A percentile compares a stretch with the other conserved stretches of the same genome.
These are phyloP conservation scores for Schizophyllum commune DNA, from an alignment of 1,284 basidiomycete genomes.

Conservation along the genomic window DNA sequence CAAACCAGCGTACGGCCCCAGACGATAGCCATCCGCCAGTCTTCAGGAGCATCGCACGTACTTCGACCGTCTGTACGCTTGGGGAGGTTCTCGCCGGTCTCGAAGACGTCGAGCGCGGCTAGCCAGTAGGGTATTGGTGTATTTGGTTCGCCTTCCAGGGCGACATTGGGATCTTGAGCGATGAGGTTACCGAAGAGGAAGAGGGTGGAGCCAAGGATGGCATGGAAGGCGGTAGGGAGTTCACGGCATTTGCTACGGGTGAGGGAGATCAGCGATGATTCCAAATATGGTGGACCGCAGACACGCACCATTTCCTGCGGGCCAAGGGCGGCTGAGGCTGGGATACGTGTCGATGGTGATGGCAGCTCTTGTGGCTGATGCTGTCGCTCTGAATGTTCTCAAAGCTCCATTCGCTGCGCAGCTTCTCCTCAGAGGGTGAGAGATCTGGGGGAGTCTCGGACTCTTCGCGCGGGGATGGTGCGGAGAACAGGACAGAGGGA, in stretches of 20 bases:
- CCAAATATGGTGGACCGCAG: constrained; percentile 1
- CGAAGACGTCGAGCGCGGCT: constrained; percentile 57
- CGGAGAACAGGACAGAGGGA: constrained; percentile 40
- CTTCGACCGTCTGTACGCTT: constrained; percentile 28
- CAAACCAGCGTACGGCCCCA: constrained; percentile 58
- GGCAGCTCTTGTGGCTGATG: not conserved
- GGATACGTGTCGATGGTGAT: not conserved
- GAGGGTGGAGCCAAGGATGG: constrained; percentile 52
- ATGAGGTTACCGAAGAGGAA: constrained; percentile 56
- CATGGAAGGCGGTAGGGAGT: constrained; percentile 54
- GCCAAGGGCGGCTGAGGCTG: not conserved
- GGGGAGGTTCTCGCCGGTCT: constrained; percentile 54
- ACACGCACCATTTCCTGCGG: constrained; percentile 9
- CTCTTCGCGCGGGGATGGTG: not conserved
- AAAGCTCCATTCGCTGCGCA: not conserved
- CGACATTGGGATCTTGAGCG: constrained; percentile 38
- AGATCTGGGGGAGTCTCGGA: not conserved
- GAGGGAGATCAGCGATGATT: constrained; percentile 3
- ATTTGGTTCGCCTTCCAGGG: constrained; percentile 45
- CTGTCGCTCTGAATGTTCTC: not conserved
- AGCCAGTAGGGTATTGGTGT: constrained; percentile 50
- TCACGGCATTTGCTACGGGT: constrained; percentile 32
- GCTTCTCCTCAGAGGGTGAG: not conserved
- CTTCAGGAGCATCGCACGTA: constrained; percentile 30
- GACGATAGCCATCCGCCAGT: constrained; percentile 60